Conservation (phyloP, 345 rosid genomes). For the Mangifera indica region DNA sequence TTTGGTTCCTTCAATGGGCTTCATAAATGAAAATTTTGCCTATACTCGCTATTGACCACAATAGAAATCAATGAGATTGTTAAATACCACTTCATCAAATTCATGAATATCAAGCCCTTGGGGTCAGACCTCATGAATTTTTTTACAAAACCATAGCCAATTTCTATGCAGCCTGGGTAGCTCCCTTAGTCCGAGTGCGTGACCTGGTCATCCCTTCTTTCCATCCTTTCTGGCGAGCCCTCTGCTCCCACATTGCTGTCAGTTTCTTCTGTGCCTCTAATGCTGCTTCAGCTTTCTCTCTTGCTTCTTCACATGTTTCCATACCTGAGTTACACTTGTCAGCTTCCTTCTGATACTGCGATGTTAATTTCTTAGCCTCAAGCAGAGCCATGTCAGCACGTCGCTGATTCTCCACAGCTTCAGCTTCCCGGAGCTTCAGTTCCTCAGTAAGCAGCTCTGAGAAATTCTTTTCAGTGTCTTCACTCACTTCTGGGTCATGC, state of each 20-base stretch:
- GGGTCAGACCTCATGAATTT: not conserved
- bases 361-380: slow-evolving; percentile 94
- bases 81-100: slow-evolving; percentile 4
- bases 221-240: slow-evolving; percentile 92
- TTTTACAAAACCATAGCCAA: not conserved
- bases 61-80: slow-evolving; percentile 10
- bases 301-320: slow-evolving; percentile 97
- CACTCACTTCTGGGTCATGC: slow-evolving; percentile 79
- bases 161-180: slow-evolving; percentile 45
- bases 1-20: slow-evolving; percentile 13
- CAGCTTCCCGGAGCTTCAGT: slow-evolving; percentile 77
- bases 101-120: slow-evolving; percentile 12
- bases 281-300: slow-evolving; percentile 80
- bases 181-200: slow-evolving; percentile 48
- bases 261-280: slow-evolving; percentile 71
- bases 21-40: not conserved
- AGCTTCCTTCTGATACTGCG: slow-evolving; percentile 95
- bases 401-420: slow-evolving; percentile 69
- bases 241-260: slow-evolving; percentile 68
- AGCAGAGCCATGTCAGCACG: slow-evolving; percentile 72
- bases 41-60: slow-evolving; percentile 5
- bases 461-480: slow-evolving; percentile 80
- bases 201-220: slow-evolving; percentile 56
- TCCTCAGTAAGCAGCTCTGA: slow-evolving; percentile 77
- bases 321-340: slow-evolving; percentile 96